A percentile compares a stretch with the other conserved stretches of the same genome.
Conservation (phyloP, 2,329 filamentous ascomycete genomes). For the Trichoderma sp. region DNA sequence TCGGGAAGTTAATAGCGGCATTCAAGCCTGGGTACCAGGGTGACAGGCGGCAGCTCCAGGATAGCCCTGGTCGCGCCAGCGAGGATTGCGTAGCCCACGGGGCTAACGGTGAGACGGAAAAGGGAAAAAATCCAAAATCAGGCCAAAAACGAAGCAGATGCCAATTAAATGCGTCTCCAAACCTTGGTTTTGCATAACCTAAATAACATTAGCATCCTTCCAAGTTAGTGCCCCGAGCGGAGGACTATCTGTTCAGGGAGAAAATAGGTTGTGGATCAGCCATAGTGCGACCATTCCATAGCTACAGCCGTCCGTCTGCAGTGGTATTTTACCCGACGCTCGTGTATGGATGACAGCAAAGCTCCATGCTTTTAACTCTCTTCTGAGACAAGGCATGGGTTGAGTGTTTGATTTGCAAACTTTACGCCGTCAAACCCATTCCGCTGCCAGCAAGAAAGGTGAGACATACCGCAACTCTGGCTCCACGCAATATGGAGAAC, state of each 20-base stretch:
- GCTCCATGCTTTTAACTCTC: not conserved
- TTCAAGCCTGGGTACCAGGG: slow-evolving; percentile 7
- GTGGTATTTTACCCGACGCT: not conserved
- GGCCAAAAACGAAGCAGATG: slow-evolving; percentile 3
- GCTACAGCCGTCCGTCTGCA: not conserved
- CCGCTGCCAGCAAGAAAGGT: not conserved
- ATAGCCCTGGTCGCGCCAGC: slow-evolving; percentile 3
- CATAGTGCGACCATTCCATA: not conserved
- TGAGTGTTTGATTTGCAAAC: not conserved
- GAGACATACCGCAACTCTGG: slow-evolving; percentile 19
- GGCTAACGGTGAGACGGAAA: slow-evolving; percentile 14
- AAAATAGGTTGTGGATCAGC: not conserved
- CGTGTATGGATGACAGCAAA: not conserved
- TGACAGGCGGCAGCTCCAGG: slow-evolving; percentile 23
- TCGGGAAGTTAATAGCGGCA: slow-evolving; percentile 24
- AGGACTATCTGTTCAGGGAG: not conserved
- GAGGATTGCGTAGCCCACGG: slow-evolving; percentile 17
- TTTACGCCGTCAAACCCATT: not conserved
- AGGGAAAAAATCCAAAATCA: slow-evolving; percentile 6
- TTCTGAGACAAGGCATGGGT: slow-evolving; percentile 2
- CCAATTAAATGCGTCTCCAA: not conserved
- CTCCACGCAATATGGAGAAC: slow-evolving; percentile 13
- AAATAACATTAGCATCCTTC: slow-evolving; percentile 8
- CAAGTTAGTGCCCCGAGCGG: slow-evolving; percentile 5
- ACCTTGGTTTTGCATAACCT: slow-evolving; percentile 7